These are phyloP conservation scores for Diversispora eburnea DNA, from an alignment of 192 early-diverging fungal species.

Conservation along the genomic window DNA sequence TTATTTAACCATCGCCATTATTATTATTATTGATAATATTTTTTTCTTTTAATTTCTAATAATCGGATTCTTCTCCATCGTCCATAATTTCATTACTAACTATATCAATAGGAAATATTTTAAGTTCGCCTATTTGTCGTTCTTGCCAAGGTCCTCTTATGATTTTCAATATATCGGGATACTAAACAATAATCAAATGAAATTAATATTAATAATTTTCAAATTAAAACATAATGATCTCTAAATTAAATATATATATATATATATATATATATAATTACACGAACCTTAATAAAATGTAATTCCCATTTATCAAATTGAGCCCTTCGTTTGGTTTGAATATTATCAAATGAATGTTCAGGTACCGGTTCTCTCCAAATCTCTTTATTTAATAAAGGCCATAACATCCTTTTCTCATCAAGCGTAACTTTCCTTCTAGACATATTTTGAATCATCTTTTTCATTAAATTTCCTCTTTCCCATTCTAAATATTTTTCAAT, in stretches of 20 bases:
- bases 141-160: neutral
- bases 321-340: neutral
- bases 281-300: constrained; percentile 10
- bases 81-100: neutral
- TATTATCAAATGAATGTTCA: neutral
- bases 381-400: neutral
- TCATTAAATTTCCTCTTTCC: neutral
- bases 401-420: neutral
- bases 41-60: too few species aligned
- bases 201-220: neutral
- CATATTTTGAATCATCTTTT: neutral
- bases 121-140: neutral
- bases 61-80: too few species aligned
- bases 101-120: neutral
- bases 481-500: neutral
- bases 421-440: neutral
- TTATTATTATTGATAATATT: too few species aligned
- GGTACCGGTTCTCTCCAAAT: neutral
- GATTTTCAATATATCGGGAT: neutral
- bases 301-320: neutral
- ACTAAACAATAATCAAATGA: neutral
- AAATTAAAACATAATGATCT: neutral
- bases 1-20: too few species aligned
- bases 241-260: neutral
- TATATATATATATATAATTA: neutral